Percentiles rank a stretch among this genome's conserved stretches.
Conservation (phyloP, 352 stramenopile species). For the Phytophthora sojae region DNA sequence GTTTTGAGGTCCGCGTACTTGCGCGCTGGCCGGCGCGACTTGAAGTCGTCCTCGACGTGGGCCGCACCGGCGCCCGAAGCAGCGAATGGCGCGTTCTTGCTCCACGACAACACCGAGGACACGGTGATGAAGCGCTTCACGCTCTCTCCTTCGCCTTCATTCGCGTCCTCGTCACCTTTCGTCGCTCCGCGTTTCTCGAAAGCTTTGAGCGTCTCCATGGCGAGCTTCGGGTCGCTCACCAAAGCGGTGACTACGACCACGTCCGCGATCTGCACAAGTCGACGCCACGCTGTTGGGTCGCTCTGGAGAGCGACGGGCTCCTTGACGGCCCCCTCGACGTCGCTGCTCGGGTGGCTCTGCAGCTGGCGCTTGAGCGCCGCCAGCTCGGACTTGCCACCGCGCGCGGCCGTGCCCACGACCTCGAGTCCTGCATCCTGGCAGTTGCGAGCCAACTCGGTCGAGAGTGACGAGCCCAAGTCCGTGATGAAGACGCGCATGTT, state of each 20-base stretch:
- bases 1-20: slow-evolving; percentile 84
- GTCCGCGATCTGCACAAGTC: slow-evolving; percentile 61
- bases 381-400: slow-evolving; percentile 48
- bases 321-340: slow-evolving; percentile 49
- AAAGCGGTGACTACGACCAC: slow-evolving; percentile 69
- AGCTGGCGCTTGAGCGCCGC: slow-evolving; percentile 58
- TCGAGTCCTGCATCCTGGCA: slow-evolving; percentile 73
- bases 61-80: slow-evolving; percentile 46
- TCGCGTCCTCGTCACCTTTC: slow-evolving; percentile 40
- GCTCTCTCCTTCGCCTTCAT: slow-evolving; percentile 34
- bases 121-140: slow-evolving; percentile 80
- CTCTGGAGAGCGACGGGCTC: slow-evolving; percentile 61
- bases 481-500: slow-evolving; percentile 82
- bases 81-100: slow-evolving; percentile 66
- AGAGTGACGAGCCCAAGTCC: slow-evolving; percentile 69
- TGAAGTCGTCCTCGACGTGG: slow-evolving; percentile 83
- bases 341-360: slow-evolving; percentile 63
- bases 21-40: slow-evolving; percentile 72
- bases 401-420: slow-evolving; percentile 65
- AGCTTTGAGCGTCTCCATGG: slow-evolving; percentile 70
- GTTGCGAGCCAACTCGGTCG: slow-evolving; percentile 55
- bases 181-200: slow-evolving; percentile 58
- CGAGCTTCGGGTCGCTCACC: slow-evolving; percentile 55
- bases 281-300: slow-evolving; percentile 59
- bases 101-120: slow-evolving; percentile 84